Percentiles rank a stretch among this genome's conserved stretches.
Conservation (phyloP, 768 basidiomycete species). For the Trametes cingulata region DNA sequence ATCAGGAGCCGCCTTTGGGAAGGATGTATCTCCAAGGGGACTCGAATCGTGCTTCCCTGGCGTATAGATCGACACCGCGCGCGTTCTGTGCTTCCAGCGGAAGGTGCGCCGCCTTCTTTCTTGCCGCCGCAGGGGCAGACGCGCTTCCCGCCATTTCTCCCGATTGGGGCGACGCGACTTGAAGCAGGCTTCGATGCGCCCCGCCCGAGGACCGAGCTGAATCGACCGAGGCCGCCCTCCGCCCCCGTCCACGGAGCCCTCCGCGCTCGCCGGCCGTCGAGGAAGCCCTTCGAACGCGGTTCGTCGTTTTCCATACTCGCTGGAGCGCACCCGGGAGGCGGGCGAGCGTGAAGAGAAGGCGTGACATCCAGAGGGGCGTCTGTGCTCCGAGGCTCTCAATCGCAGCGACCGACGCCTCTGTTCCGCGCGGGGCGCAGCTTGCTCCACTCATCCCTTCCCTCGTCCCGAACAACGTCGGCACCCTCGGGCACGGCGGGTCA, state of each 20-base stretch:
- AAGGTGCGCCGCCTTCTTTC: not conserved
- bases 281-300: not conserved
- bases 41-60: not conserved
- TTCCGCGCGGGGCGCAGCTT: not conserved
- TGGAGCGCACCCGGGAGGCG: not conserved
- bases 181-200: not conserved
- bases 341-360: not conserved
- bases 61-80: not conserved
- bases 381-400: not conserved
- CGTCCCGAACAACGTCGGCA: slow-evolving; percentile 2
- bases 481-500: not conserved
- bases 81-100: not conserved
- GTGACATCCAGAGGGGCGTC: not conserved
- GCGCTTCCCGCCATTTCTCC: not conserved
- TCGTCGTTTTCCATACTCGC: not conserved
- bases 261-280: not conserved
- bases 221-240: not conserved
- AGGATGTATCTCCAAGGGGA: not conserved
- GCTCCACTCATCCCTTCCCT: not conserved
- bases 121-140: too few species aligned
- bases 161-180: not conserved
- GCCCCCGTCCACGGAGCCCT: not conserved
- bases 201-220: not conserved
- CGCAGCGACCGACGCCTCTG: not conserved
- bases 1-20: not conserved